phyloP scores from a whole-genome alignment of 1,284 basidiomycete species.

The Mrakiaceae sp. region DNA sequence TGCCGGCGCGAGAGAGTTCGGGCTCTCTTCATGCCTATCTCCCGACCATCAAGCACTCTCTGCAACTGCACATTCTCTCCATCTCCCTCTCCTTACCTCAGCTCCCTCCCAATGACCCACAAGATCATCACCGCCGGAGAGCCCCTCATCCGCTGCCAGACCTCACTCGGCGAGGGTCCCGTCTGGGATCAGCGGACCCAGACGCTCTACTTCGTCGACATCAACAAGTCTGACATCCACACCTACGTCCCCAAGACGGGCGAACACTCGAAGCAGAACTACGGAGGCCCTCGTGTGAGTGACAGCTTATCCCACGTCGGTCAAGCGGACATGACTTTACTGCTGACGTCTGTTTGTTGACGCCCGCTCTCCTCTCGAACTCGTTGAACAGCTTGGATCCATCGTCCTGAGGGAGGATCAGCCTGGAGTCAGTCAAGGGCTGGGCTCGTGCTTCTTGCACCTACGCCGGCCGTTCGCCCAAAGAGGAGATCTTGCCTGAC shows the following conservation, averaged over 20 bases:
- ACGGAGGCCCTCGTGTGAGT: slow-evolving; percentile 19
- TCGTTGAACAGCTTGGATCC: slow-evolving; percentile 14
- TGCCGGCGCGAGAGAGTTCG: too few species aligned
- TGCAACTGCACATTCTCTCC: not conserved
- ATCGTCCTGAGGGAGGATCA: slow-evolving; percentile 24
- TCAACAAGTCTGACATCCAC: slow-evolving; percentile 12
- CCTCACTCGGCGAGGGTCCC: slow-evolving; percentile 12
- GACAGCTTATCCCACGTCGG: too few species aligned
- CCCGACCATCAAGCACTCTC: not conserved
- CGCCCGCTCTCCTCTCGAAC: not conserved
- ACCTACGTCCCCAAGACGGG: slow-evolving; percentile 23
- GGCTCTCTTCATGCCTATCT: not conserved
- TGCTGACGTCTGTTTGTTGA: not conserved
- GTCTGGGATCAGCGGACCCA: slow-evolving; percentile 7
- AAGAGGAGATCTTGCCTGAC: too few species aligned
- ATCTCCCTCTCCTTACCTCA: not conserved
- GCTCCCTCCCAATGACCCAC: not conserved
- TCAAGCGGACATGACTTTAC: too few species aligned
- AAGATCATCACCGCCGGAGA: slow-evolving; percentile 1
- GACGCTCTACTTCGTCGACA: slow-evolving; percentile 9
- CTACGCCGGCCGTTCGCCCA: too few species aligned
- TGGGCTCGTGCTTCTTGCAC: not conserved
- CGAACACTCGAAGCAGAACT: slow-evolving; percentile 25
- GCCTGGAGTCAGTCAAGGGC: slow-evolving; percentile 22
- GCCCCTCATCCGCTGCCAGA: slow-evolving; percentile 12